Base-by-base conservation (phyloP, 345 rosid species). In the Salix suchowensis region DNA sequence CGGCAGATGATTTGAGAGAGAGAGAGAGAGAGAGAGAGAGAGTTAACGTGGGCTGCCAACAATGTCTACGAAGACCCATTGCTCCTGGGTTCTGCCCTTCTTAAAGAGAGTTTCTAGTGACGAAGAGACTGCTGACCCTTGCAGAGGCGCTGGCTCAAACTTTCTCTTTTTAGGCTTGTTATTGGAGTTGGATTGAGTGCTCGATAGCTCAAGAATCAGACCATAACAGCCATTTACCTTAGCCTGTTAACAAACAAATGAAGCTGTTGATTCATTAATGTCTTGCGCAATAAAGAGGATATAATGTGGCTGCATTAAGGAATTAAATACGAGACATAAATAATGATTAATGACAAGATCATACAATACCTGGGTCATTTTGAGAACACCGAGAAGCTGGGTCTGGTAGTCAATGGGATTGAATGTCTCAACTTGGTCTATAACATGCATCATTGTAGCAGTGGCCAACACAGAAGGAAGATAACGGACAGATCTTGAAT, bases 11-110 rank as follows among this genome's bases (percentile, higher is more conserved):
- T 3, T 42, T 7, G 46, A 54, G 71, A 76, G 76, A 70, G 34
- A 70, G 24, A 24, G 24, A 24, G 24, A 24, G 24, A 24, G 34
- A 55, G 54, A 48, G 66, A 66, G 54, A 48, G 6, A 73, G 36
- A 69, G 39, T 77, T 76, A 80, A 72, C 30, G 76, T 4, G 85
- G 88, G 74, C 85, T 84, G 32, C 84, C 87, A 77, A 84, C 78
- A 15, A 79, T 66, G 76, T 78, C 85, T 58, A 82, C 84, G 32
- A 76, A 82, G 67, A 88, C 81, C 83, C 85, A 82, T 64, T 78
- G 74, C 61, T 86, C 78, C 70, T 24, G 82, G 75, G 80, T 83
- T 84, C 90, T 88, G 82, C 81, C 83, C 88, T 87, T 90, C 91
- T 88, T 93, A 65, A 83, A 71, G 23, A 81, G 75, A 70, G 83